Conservation (phyloP, 2,329 filamentous ascomycete genomes). For the Trichoderma sp. region DNA sequence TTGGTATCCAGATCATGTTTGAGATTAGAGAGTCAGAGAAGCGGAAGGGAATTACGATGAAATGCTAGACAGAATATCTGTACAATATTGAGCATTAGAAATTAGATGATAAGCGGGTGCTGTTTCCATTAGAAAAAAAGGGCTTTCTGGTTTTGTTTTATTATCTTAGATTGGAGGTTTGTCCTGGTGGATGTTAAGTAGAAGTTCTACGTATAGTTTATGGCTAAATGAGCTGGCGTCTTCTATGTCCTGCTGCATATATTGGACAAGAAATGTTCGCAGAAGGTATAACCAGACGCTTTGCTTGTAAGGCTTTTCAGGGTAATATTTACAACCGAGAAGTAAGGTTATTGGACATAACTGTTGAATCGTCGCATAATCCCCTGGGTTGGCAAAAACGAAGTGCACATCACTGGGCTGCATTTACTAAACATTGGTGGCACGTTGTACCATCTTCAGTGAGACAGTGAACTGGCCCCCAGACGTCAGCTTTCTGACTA, state of each 20-base stretch:
- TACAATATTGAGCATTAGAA: conserved; percentile 11
- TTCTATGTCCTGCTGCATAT: neutral
- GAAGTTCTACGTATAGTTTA: neutral
- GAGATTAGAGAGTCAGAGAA: conserved; percentile 86
- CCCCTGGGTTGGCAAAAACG: neutral
- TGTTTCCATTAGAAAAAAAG: conserved; percentile 12
- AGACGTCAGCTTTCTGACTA: neutral
- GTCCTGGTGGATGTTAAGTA: neutral
- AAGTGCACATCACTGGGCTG: neutral
- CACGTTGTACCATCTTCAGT: neutral
- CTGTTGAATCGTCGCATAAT: no score
- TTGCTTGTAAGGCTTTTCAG: no score
- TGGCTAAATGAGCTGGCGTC: conserved; percentile 13
- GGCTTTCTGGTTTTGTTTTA: neutral
- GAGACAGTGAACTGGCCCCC: neutral
- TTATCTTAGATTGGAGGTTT: neutral
- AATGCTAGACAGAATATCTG: conserved; percentile 61
- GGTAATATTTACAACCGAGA: no score
- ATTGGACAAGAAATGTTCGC: neutral
- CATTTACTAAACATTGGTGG: neutral
- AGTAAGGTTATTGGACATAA: no score
- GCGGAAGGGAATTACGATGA: conserved; percentile 78
- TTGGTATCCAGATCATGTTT: conserved; percentile 93
- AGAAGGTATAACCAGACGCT: neutral
- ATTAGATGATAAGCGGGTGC: conserved; percentile 16